Percentiles rank a stretch among this genome's conserved stretches.
Evolutionary conservation across 108 stramenopile species (phyloP).

Genomic region (Chaetoceros tenuissimus): DNA sequence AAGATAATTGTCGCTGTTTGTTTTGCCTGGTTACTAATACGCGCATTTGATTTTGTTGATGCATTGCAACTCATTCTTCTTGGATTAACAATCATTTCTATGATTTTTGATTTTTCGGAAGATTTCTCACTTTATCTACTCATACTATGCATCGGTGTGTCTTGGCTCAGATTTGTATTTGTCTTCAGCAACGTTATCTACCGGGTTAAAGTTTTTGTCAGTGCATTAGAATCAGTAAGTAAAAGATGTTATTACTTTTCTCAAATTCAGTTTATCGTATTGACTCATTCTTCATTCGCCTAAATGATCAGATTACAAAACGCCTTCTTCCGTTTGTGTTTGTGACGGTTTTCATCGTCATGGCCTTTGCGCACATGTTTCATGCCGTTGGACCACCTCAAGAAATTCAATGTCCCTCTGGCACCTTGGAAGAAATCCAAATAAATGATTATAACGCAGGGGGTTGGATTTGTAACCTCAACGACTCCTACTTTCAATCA

Average conservation of each 20-base stretch:
- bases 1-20: neutral
- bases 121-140: neutral
- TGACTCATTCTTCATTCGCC: neutral
- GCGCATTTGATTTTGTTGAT: no score
- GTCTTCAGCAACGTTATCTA: neutral
- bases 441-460: neutral
- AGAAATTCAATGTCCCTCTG: neutral
- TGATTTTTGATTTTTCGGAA: neutral
- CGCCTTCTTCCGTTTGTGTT: neutral
- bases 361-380: neutral
- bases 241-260: neutral
- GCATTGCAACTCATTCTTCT: neutral
- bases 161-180: neutral
- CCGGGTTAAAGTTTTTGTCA: neutral
- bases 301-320: neutral
- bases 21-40: neutral
- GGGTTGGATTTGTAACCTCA: neutral
- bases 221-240: neutral
- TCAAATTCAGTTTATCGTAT: neutral
- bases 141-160: neutral
- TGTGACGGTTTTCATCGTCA: neutral
- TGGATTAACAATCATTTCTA: no score
- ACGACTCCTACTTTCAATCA: neutral
- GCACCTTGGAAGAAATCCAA: neutral
- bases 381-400: neutral